phyloP scores from a whole-genome alignment of 345 rosid genomes.

The Erodium maritimum region DNA sequence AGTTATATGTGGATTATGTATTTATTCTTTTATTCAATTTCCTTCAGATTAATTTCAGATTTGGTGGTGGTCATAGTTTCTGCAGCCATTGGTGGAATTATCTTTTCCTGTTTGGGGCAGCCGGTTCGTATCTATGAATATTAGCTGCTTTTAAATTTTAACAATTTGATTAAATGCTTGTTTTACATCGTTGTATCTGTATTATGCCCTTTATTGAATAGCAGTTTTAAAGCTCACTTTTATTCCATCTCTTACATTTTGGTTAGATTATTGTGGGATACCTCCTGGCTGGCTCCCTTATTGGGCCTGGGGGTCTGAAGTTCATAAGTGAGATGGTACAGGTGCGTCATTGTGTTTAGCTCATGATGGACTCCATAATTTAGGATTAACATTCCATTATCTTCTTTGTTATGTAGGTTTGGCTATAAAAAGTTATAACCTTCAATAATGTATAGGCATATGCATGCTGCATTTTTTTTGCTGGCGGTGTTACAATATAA shows the following conservation, averaged over 20 bases:
- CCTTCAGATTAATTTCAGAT: slow-evolving; percentile 84
- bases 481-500: too few species aligned
- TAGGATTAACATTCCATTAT: neutral
- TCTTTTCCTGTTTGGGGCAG: slow-evolving; percentile 92
- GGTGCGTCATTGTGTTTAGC: slow-evolving; percentile 29
- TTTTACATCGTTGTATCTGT: slow-evolving; percentile 1
- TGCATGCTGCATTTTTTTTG: neutral
- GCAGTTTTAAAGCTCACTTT: neutral
- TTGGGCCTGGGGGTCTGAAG: slow-evolving; percentile 97
- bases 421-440: neutral
- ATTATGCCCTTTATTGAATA: slow-evolving; percentile 7
- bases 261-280: slow-evolving; percentile 90
- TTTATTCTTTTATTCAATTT: slow-evolving; percentile 12
- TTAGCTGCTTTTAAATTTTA: slow-evolving; percentile 10
- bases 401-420: neutral
- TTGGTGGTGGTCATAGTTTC: slow-evolving; percentile 92
- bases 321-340: slow-evolving; percentile 99
- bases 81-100: slow-evolving; percentile 95
- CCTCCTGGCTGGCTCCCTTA: slow-evolving; percentile 90
- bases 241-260: neutral
- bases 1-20: neutral
- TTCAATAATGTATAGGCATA: neutral
- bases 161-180: slow-evolving; percentile 3
- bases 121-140: slow-evolving; percentile 50
- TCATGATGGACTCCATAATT: neutral